Evolutionary conservation across 768 basidiomycete species (phyloP).

Genomic region (Tulasnella sp.): DNA sequence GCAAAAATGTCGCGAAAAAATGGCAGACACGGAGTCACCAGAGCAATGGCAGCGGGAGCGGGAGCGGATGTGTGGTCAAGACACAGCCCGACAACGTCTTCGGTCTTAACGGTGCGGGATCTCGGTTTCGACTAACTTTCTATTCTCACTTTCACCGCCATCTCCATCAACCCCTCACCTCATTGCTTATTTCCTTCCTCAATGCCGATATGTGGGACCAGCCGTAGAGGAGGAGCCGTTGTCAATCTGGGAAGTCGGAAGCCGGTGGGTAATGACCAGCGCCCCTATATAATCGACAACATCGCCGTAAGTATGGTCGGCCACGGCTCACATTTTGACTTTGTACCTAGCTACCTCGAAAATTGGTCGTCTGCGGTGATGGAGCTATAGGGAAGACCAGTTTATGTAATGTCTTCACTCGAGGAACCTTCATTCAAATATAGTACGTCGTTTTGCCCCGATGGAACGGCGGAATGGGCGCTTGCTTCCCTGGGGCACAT

Average conservation of each 20-base stretch:
- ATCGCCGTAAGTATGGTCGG: too few relatives aligned
- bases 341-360: slow-evolving; percentile 37
- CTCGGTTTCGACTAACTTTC: too few relatives aligned
- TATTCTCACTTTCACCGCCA: too few relatives aligned
- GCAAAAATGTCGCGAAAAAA: too few relatives aligned
- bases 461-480: not conserved
- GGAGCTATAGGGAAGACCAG: slow-evolving; percentile 92
- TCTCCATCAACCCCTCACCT: not conserved
- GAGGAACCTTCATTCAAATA: slow-evolving; percentile 89
- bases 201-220: not conserved
- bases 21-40: too few relatives aligned
- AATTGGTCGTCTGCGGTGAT: slow-evolving; percentile 89
- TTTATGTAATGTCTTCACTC: slow-evolving; percentile 75
- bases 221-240: too few relatives aligned
- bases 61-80: too few relatives aligned
- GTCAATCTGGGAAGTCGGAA: not conserved
- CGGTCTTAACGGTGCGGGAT: too few relatives aligned
- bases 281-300: not conserved
- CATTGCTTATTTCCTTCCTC: not conserved
- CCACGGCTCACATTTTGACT: not conserved
- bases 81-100: too few relatives aligned
- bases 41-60: too few relatives aligned
- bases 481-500: not conserved
- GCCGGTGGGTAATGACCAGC: not conserved
- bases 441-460: slow-evolving; percentile 49